Evolutionary conservation across 2,329 filamentous ascomycete genomes (phyloP).

Genomic region (Pseudopithomyces chartarum): DNA sequence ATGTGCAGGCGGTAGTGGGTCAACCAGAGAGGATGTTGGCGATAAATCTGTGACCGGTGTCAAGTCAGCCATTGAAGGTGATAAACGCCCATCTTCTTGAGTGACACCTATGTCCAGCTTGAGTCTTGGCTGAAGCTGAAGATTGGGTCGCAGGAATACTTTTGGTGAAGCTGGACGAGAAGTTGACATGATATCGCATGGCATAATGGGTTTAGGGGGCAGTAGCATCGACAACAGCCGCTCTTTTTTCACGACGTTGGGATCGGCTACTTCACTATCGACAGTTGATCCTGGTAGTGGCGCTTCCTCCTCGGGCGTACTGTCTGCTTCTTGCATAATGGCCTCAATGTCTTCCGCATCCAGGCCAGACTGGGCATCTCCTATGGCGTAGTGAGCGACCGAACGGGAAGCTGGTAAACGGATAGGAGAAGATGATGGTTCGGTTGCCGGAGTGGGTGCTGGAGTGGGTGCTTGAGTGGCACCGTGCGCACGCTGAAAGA

Average conservation of each 20-base stretch:
- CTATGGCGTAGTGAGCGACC: slow-evolving; percentile 63
- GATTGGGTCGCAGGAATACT: slow-evolving; percentile 35
- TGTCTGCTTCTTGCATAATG: slow-evolving; percentile 51
- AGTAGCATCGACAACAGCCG: slow-evolving; percentile 46
- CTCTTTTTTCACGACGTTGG: slow-evolving; percentile 31
- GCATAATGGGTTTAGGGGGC: slow-evolving; percentile 42
- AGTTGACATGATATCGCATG: slow-evolving; percentile 27
- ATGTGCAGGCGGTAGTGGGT: slow-evolving; percentile 19
- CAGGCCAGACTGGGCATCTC: slow-evolving; percentile 54
- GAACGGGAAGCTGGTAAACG: slow-evolving; percentile 44
- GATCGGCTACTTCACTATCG: slow-evolving; percentile 24
- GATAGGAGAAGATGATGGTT: slow-evolving; percentile 47
- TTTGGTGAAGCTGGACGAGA: slow-evolving; percentile 44
- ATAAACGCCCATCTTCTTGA: background rate
- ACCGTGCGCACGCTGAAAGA: slow-evolving; percentile 59
- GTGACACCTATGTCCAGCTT: slow-evolving; percentile 9
- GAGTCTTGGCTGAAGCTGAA: slow-evolving; percentile 8
- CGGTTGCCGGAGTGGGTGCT: slow-evolving; percentile 35
- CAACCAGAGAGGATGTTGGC: slow-evolving; percentile 33
- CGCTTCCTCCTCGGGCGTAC: slow-evolving; percentile 32
- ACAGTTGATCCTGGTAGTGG: slow-evolving; percentile 18
- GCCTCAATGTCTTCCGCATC: slow-evolving; percentile 53
- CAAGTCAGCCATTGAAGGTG: slow-evolving; percentile 28
- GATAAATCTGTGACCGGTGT: slow-evolving; percentile 44
- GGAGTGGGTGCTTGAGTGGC: slow-evolving; percentile 46